These are phyloP conservation scores for Holtermannia corniformis DNA, from an alignment of 768 basidiomycete species.

Conservation along the genomic window DNA sequence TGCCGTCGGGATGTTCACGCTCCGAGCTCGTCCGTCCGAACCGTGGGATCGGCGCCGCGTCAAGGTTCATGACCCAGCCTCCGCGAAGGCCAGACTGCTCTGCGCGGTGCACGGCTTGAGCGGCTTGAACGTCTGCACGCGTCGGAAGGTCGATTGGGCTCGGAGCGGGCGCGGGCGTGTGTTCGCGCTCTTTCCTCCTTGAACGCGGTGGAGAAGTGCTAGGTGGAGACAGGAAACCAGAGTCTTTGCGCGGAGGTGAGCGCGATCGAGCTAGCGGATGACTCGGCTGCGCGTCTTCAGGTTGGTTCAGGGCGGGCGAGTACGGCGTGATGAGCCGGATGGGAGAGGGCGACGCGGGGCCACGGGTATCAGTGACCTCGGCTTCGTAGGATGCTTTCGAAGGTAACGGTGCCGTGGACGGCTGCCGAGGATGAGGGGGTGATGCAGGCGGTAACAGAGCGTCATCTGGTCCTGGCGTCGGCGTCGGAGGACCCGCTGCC, in stretches of 20 bases:
- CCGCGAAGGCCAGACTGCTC: slow-evolving; percentile 38
- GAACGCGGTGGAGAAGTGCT: slow-evolving; percentile 17
- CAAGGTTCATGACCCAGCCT: slow-evolving; percentile 42
- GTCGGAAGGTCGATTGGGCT: slow-evolving; percentile 39
- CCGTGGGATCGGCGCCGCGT: slow-evolving; percentile 3
- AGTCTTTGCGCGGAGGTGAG: background rate
- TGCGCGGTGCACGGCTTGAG: slow-evolving; percentile 37
- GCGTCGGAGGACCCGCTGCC: slow-evolving; percentile 25
- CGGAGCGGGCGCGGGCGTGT: slow-evolving; percentile 20
- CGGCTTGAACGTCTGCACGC: slow-evolving; percentile 41
- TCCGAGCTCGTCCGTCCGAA: background rate
- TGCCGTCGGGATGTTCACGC: background rate
- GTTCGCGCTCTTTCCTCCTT: background rate
- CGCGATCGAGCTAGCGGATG: too few relatives aligned
- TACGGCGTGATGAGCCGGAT: slow-evolving; percentile 33
- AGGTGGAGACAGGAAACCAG: slow-evolving; percentile 36
- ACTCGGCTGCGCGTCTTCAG: too few relatives aligned
- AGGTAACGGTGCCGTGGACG: background rate
- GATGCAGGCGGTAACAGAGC: slow-evolving; percentile 34
- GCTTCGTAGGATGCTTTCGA: background rate
- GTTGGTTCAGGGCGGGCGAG: slow-evolving; percentile 17
- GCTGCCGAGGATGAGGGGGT: slow-evolving; percentile 18
- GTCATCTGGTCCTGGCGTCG: slow-evolving; percentile 25
- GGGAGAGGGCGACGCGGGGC: slow-evolving; percentile 8
- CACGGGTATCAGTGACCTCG: slow-evolving; percentile 10